Evolutionary conservation across 2,329 filamentous ascomycete genomes (phyloP).

Genomic region (Penicillium sp.): DNA sequence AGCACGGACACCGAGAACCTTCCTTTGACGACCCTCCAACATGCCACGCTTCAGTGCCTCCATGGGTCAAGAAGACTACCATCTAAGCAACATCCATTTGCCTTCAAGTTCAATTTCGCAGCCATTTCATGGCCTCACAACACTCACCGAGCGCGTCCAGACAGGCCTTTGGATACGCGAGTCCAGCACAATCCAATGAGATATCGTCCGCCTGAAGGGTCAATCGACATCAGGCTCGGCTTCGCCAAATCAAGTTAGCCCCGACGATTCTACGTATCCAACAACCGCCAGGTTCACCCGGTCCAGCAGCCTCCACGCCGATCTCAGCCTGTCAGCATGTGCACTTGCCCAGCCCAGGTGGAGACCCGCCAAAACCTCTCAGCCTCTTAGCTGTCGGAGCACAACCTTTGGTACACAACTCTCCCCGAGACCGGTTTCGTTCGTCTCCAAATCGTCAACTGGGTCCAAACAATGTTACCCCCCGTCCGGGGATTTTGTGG

Average conservation of each 20-base stretch:
- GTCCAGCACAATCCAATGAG: conserved; percentile 1
- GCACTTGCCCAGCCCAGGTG: neutral
- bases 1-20: neutral
- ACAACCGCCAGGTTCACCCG: conserved; percentile 7
- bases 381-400: neutral
- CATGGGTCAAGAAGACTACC: neutral
- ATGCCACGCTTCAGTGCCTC: neutral
- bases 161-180: conserved; percentile 15
- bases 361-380: neutral
- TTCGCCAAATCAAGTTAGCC: conserved; percentile 23
- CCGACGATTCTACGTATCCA: neutral
- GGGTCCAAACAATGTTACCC: neutral
- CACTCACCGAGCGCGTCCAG: neutral
- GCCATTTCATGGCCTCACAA: neutral
- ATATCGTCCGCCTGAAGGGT: neutral
- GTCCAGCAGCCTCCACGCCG: conserved; percentile 11
- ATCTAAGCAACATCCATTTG: neutral
- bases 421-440: neutral
- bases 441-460: neutral
- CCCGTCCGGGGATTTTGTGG: neutral
- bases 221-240: conserved; percentile 11
- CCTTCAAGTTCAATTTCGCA: neutral
- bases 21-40: neutral
- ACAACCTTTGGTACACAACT: neutral
- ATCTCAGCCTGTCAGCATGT: conserved; percentile 18